These are phyloP conservation scores for Pichia ethanolica DNA, from an alignment of 805 yeast species.

Conservation along the genomic window DNA sequence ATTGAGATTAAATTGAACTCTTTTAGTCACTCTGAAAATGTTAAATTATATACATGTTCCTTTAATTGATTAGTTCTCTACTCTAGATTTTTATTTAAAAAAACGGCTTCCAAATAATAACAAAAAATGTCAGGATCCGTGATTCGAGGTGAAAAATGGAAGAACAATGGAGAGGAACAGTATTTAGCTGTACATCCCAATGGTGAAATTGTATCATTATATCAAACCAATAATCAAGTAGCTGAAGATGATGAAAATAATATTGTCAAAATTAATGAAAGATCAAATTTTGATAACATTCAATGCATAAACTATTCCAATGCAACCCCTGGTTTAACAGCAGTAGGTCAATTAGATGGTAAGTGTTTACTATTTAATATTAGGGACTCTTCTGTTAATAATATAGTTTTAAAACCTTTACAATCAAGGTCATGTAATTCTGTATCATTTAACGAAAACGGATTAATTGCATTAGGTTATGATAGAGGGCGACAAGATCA, in stretches of 20 bases:
- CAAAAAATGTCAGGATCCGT: constrained; percentile 47
- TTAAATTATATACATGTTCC: too few species aligned
- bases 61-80: neutral
- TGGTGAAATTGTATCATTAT: constrained; percentile 70
- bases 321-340: constrained; percentile 48
- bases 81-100: neutral
- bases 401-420: constrained; percentile 45
- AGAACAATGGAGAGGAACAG: constrained; percentile 43
- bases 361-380: constrained; percentile 57
- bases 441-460: constrained; percentile 56
- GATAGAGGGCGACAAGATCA: constrained; percentile 73
- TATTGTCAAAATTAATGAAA: constrained; percentile 42
- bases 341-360: constrained; percentile 73
- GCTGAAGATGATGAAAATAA: constrained; percentile 38
- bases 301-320: constrained; percentile 61
- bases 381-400: constrained; percentile 22
- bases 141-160: constrained; percentile 56
- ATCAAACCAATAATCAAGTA: constrained; percentile 41
- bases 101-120: too few species aligned
- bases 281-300: constrained; percentile 60
- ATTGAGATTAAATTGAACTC: too few species aligned
- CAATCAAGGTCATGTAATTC: constrained; percentile 72
- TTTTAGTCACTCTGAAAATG: too few species aligned
- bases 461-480: constrained; percentile 67
- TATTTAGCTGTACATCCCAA: constrained; percentile 68